These are phyloP conservation scores for Simmondsia chinensis DNA, from an alignment of 148 eudicot genomes.

Conservation along the genomic window DNA sequence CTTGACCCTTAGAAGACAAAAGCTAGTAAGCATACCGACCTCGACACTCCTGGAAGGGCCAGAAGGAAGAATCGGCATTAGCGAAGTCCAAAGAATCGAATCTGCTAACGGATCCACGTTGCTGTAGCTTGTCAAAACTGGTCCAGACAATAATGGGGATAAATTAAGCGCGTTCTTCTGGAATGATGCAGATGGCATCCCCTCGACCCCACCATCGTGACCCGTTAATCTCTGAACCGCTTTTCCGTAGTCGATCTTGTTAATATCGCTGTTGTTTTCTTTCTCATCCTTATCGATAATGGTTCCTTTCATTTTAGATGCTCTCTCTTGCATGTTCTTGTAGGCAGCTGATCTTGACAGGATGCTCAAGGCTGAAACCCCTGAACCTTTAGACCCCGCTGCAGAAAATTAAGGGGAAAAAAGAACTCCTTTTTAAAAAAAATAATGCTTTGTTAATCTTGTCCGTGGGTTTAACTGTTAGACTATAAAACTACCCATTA, in stretches of 20 bases:
- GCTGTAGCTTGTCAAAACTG: slow-evolving; percentile 69
- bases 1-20: neutral
- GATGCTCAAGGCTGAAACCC: slow-evolving; percentile 72
- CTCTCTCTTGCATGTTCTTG: slow-evolving; percentile 77
- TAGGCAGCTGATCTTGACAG: slow-evolving; percentile 79
- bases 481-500: too few relatives aligned
- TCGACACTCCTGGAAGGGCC: slow-evolving; percentile 55
- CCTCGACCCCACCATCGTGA: slow-evolving; percentile 44
- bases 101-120: slow-evolving; percentile 66
- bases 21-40: slow-evolving; percentile 32
- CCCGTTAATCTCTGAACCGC: slow-evolving; percentile 38
- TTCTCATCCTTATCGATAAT: slow-evolving; percentile 53
- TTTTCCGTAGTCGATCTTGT: slow-evolving; percentile 59
- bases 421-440: too few relatives aligned
- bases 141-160: slow-evolving; percentile 63
- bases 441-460: too few relatives aligned
- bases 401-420: too few relatives aligned
- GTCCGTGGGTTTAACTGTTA: too few relatives aligned
- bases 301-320: slow-evolving; percentile 49
- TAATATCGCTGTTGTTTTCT: slow-evolving; percentile 56
- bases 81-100: slow-evolving; percentile 70
- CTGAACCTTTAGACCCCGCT: too few relatives aligned
- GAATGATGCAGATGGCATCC: slow-evolving; percentile 37
- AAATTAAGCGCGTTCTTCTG: slow-evolving; percentile 60
- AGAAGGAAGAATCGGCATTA: slow-evolving; percentile 58